A percentile compares a stretch with the other conserved stretches of the same genome.
These are phyloP conservation scores for Thymus quinquecostatus DNA, from an alignment of 257 asterid genomes.

Conservation along the genomic window DNA sequence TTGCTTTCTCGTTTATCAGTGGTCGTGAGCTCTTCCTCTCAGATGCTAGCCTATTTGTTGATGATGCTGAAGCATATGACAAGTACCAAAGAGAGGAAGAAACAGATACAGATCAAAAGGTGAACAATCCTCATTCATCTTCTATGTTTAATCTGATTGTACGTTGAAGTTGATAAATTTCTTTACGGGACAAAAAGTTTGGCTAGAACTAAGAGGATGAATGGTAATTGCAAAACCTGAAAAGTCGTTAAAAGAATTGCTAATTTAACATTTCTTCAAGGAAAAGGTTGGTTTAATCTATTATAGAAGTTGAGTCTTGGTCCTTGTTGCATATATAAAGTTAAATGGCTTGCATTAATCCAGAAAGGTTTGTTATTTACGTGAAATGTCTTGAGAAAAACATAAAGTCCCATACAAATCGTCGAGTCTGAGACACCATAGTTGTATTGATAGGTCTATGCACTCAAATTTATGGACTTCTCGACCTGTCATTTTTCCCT, in stretches of 20 bases:
- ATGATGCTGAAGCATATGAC: constrained; percentile 86
- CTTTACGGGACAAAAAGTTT: not conserved
- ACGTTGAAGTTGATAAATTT: constrained; percentile 14
- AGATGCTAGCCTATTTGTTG: constrained; percentile 79
- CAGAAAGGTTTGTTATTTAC: not conserved
- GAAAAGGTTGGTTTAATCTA: not conserved
- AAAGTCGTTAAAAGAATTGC: too few species aligned
- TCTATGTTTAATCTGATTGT: constrained; percentile 18
- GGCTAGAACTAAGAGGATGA: not conserved
- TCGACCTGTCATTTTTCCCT: not conserved
- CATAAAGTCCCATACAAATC: not conserved
- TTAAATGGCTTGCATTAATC: not conserved
- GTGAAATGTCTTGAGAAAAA: not conserved
- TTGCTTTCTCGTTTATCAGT: constrained; percentile 46
- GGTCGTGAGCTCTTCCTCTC: constrained; percentile 91
- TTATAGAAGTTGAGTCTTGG: not conserved
- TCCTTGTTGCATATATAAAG: not conserved
- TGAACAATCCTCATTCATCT: constrained; percentile 22
- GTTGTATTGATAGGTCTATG: too few species aligned
- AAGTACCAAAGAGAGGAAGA: constrained; percentile 66
- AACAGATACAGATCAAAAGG: constrained; percentile 50
- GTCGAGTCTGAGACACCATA: not conserved
- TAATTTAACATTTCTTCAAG: too few species aligned
- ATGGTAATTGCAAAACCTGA: too few species aligned
- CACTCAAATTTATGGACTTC: constrained; percentile 19